phyloP scores from a whole-genome alignment of 2,329 filamentous ascomycete genomes.

The Drechslerella coelobrocha region DNA sequence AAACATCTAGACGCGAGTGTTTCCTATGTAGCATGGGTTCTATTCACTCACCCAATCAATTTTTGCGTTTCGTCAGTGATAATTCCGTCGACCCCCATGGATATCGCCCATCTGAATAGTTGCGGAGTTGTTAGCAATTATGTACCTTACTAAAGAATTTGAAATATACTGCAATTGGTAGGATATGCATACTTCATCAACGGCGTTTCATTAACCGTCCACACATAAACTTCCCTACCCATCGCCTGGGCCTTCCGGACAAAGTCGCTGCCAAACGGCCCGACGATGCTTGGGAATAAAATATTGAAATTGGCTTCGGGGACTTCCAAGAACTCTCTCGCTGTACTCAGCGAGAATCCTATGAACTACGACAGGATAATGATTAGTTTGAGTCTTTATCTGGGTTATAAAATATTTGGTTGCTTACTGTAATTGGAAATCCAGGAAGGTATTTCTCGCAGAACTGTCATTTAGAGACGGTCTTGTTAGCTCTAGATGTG shows the following conservation, averaged over 20 bases:
- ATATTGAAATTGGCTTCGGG: conserved; percentile 81
- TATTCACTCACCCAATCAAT: conserved; percentile 21
- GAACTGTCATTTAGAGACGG: conserved; percentile 34
- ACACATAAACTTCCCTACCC: conserved; percentile 72
- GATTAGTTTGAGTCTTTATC: background rate
- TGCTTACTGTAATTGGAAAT: conserved; percentile 53
- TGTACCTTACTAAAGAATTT: background rate
- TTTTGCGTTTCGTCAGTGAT: conserved; percentile 81
- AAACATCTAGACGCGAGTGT: too few species aligned
- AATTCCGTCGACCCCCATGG: conserved; percentile 72
- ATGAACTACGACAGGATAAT: conserved; percentile 57
- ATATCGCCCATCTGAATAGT: conserved; percentile 54
- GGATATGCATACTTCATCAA: conserved; percentile 78
- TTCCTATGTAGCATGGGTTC: background rate
- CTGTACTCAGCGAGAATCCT: conserved; percentile 64
- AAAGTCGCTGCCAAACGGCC: conserved; percentile 72
- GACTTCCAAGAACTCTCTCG: conserved; percentile 72
- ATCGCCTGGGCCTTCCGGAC: conserved; percentile 66
- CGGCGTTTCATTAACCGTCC: conserved; percentile 82
- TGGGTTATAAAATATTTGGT: background rate
- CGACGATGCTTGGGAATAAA: conserved; percentile 71
- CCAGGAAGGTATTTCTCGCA: conserved; percentile 53
- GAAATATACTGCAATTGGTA: background rate
- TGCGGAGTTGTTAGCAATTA: conserved; percentile 61
- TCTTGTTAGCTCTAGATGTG: background rate